Evolutionary conservation across 2,329 filamentous ascomycete species (phyloP), one percentile per base, ranked within the genome.

Genomic region (Microdochium trichocladiopsis): DNA sequence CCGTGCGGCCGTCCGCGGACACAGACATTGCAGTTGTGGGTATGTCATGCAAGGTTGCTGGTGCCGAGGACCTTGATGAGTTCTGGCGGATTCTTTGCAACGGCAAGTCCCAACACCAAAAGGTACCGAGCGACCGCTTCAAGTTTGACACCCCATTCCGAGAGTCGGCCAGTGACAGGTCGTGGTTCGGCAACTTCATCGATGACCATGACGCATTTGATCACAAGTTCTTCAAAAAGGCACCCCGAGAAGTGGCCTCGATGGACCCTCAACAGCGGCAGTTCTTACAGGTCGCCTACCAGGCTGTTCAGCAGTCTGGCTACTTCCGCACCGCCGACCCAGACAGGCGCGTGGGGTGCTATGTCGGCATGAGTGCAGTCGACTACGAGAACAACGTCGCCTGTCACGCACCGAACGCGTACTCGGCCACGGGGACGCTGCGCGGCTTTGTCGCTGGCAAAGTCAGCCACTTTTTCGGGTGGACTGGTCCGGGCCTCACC

Each of bases 361-460:
- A 68, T 47, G 55, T 76, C 1, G 72, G 72, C 6, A 51, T 60
- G 4, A 62, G 63, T 25, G 57, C 54, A 0, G 57, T 54, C 1
- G 72, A 77, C 49, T 76, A 77, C 53, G 66, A 74, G 18, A 48
- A 67, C 33, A 74, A 76, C 49, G 55, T 72, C 1, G 63, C 63
- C 1, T 66, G 64, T 25, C 60, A 75, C 33, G 45, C 62, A 0
- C 45, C 69, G 1, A 69, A 58, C 18, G 68, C 71, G 0, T 78
- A 65, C 49, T 59, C 68, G 0, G 65, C 66, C 1, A 55, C 57
- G 0, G 63, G 66, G 3, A 67, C 60, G 21, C 31, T 59, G 11
- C 55, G 60, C 25, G 55, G 56, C 10, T 69, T 66, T 50, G 53
- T 62, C 14, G 55, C 57, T 14, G 66, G 64, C 9, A 51, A 64